Evolutionary conservation across 441 rosid genomes (phyloP), one percentile per base, ranked within the genome.

Genomic region (Jatropha podagrica): DNA sequence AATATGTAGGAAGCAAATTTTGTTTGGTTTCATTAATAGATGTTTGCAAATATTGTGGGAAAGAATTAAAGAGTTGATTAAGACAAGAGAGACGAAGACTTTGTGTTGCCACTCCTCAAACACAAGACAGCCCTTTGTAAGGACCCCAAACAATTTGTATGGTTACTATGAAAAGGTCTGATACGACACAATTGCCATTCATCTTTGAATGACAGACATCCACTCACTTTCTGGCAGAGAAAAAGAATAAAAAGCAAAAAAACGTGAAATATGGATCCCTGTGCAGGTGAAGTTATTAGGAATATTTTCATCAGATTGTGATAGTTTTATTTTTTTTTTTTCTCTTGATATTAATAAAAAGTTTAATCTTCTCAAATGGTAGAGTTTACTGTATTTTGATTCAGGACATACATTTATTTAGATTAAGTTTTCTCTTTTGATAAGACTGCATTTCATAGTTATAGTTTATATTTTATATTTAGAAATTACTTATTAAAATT

Each of bases 61-160:
- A 68, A 56, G 51, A 73, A 74, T 64, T 74, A 55, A 38, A 64
- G 14, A 40, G 23, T n/a, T 52, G 73, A 73, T 75, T 54, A 56
- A 14, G 72, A 69, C 72, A 68, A 41, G 11, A 32, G 40, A 8
- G 77, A 20, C 71, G 73, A 10, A 10, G 55, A 71, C 32, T 61
- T 60, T 32, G 18, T 74, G 70, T 12, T 69, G 71, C 41, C 82
- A 69, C 65, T 55, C 67, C 56, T 32, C 59, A 18, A 73, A 56
- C 77, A 73, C 26, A 4, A 37, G 37, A 49, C 4, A 9, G 7
- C 18, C 8, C 51, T 18, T 40, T 7, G 17, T 12, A 40, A 18
- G 44, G 38, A 46, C 65, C 51, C 42, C 54, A 59, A 41, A 67
- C 44, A 15, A 14, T 48, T 72, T 72, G 48, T 11, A 17, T 49